Conservation (phyloP, 805 yeast genomes). For the Candida xiaguanensis region DNA sequence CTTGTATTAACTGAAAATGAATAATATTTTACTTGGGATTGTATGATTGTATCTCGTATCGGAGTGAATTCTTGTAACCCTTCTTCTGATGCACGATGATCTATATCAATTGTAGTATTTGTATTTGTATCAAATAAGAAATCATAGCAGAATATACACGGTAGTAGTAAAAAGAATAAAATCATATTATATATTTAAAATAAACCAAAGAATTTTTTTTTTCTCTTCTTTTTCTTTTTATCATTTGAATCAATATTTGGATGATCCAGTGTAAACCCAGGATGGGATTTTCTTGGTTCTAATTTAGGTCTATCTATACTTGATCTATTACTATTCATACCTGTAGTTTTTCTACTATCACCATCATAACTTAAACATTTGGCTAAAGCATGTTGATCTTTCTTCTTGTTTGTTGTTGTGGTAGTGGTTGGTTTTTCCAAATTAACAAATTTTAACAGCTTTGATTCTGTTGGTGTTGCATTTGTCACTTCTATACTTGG, state of each 20-base stretch:
- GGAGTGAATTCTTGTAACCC: slow-evolving; percentile 33
- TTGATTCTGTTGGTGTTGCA: slow-evolving; percentile 16
- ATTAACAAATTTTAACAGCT: slow-evolving; percentile 29
- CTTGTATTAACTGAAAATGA: slow-evolving; percentile 43
- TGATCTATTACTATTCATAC: slow-evolving; percentile 1
- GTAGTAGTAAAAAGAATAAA: neutral
- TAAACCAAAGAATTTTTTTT: slow-evolving; percentile 17
- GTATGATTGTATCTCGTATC: slow-evolving; percentile 30
- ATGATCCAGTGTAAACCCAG: slow-evolving; percentile 20
- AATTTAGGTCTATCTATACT: slow-evolving; percentile 19
- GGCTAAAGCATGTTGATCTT: slow-evolving; percentile 14
- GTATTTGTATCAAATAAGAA: neutral
- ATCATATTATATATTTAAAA: slow-evolving; percentile 4
- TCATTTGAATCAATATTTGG: neutral
- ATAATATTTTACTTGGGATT: slow-evolving; percentile 38
- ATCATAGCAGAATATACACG: neutral
- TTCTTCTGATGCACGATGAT: neutral
- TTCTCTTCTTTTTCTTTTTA: slow-evolving; percentile 25
- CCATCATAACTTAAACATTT: slow-evolving; percentile 41
- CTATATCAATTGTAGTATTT: neutral
- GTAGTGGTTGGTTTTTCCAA: slow-evolving; percentile 15
- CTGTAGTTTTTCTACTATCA: slow-evolving; percentile 9
- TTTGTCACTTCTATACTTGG: slow-evolving; percentile 3
- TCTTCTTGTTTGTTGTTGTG: slow-evolving; percentile 10
- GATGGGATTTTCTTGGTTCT: slow-evolving; percentile 38